Base-by-base conservation (phyloP, 805 yeast species). In the Candida insectorum region DNA sequence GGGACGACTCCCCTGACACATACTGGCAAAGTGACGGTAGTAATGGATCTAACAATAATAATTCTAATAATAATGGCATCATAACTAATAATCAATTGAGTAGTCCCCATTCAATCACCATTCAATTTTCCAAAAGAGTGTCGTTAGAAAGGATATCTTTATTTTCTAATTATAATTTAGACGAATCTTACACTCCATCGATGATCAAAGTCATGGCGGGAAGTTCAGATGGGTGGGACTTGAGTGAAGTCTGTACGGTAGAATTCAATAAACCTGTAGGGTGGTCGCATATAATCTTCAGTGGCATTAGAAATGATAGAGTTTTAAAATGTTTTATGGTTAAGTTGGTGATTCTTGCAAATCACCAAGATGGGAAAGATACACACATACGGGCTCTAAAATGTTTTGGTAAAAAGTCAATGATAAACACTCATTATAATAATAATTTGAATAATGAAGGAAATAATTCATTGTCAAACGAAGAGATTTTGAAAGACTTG, bases 21-120 rank as follows among this genome's bases (percentile, higher is more conserved):
- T 91, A 69, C 54, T 93, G 99, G 99, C 98, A 93, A 57, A 82
- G 94, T 28, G 98, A 93, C 52, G 98, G 97, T 0, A 62, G 64
- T 34, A 60, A 55, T 38, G 70, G 65, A 5, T 41, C 47, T 25
- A 51, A 49, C 24, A 49, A 45, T 33, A 35, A 38, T 8, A 49
- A 44, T 31, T 34, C 42, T 13, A 41, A 44, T 24, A 40, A 30
- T 27, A 24, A 28, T 11, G 39, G 44, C 8, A 54, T 57, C 18
- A 49, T 58, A 7, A 53, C 58, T 16, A 56, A 51, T 32, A 54
- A 54, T 30, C 64, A 62, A 34, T 45, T 65, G 21, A 69, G 73
- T 9, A 86, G 82, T 47, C 98, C 97, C 0, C 99, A 93, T 59
- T 67, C 63, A 17, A 64, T 93, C 5, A 84, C 84, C 29, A 73